Base-by-base conservation (phyloP, 176 grass and related monocot species). In the Oryza meyeriana region DNA sequence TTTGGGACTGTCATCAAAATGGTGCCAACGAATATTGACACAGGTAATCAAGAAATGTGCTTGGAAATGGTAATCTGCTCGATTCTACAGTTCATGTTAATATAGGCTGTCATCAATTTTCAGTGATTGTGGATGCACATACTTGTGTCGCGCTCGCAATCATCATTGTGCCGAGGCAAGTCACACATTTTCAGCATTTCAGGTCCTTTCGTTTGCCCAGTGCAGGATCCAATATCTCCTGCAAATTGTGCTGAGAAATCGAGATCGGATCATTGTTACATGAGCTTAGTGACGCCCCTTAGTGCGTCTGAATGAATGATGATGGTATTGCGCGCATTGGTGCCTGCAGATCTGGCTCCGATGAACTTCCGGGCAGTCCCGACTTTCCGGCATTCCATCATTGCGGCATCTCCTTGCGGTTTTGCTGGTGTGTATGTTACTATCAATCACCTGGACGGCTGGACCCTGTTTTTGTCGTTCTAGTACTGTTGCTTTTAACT, bases 171-270 rank as follows among this genome's bases (percentile, higher is more conserved):
- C 64, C 25, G 18, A 71, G 32, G 79, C 66, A 74, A 74, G 44
- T 59, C 33, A 58, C 80, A 71, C 61, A 25, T 25, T 33, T 20
- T 6, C 16, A 58, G 31, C 31, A 31, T 48, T 65, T 55, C 44
- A 25, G 72, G 17, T 1, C 2, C 33, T 29, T 18, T 12, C 36
- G 35, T 38, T 29, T 59, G 55, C 55, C n/a, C 55, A 69, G 87
- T 79, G 87, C 87, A 62, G 36, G 76, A 25, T 44, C 76, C 87
- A 88, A 75, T 69, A 88, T 14, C 69, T 75, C 36, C 36, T 62
- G 76, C 81, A 20, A 10, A 22, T 65, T 62, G 71, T 61, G 6
- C 48, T 17, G 12, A 25, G 69, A 69, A 63, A 78, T 82, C 11
- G 55, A 38, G 73, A 65, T 40, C 30, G 18, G 18, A 5, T 83